phyloP scores from a whole-genome alignment of 2,329 filamentous ascomycete genomes.

The Pyrenophora graminea region DNA sequence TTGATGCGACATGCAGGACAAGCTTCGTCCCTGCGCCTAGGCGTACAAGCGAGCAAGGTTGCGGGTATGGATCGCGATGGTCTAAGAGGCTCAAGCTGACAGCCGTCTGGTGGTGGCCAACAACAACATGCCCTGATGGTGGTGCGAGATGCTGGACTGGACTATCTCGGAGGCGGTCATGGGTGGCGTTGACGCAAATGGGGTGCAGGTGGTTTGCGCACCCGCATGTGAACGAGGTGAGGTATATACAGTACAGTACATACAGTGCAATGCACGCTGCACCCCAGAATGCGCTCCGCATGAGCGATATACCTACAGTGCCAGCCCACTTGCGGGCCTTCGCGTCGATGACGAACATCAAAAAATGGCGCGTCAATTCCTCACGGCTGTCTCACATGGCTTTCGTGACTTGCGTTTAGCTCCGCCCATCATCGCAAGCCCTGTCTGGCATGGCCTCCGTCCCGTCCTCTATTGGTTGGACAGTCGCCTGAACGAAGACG shows the following conservation, averaged over 20 bases:
- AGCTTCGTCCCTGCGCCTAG: constrained; percentile 1
- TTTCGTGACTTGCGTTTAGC: constrained; percentile 9
- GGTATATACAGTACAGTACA: not conserved
- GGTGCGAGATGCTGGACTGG: no score
- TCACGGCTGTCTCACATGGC: constrained; percentile 5
- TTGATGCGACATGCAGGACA: constrained; percentile 10
- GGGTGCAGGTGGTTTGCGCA: no score
- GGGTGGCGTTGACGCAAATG: no score
- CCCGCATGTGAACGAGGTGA: constrained; percentile 15
- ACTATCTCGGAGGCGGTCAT: no score
- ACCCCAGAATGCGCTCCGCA: constrained; percentile 25
- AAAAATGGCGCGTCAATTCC: constrained; percentile 1
- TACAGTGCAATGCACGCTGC: constrained; percentile 14
- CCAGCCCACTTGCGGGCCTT: constrained; percentile 12
- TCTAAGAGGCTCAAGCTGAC: constrained; percentile 3
- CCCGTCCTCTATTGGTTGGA: constrained; percentile 8
- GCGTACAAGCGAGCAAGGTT: constrained; percentile 1
- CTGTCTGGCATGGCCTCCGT: constrained; percentile 13
- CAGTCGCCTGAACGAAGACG: not conserved
- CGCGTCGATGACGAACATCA: constrained; percentile 11
- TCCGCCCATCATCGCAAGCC: constrained; percentile 12
- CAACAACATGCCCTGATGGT: no score
- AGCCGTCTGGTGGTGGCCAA: no score
- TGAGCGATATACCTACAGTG: constrained; percentile 9
- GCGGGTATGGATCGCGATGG: constrained; percentile 10